phyloP scores from a whole-genome alignment of 2,329 filamentous ascomycete species.

The Trichophaea hybrida region DNA sequence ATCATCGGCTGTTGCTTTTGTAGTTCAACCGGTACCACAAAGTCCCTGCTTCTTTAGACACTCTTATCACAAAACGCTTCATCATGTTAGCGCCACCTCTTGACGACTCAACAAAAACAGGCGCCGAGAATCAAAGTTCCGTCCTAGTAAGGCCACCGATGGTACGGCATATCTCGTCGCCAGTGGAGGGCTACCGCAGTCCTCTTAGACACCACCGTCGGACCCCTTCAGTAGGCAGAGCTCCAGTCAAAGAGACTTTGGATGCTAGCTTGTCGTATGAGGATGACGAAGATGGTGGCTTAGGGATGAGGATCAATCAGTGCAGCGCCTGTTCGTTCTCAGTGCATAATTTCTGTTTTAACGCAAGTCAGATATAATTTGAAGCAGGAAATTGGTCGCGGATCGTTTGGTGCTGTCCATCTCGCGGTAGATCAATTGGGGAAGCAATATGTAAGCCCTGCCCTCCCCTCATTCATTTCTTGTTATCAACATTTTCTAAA shows the following conservation, averaged over 20 bases:
- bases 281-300: conserved; percentile 22
- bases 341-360: background rate
- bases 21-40: too few species aligned
- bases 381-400: conserved; percentile 87
- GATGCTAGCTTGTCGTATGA: conserved; percentile 26
- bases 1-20: too few species aligned
- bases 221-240: conserved; percentile 24
- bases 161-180: conserved; percentile 11
- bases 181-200: background rate
- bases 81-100: background rate
- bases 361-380: conserved; percentile 53
- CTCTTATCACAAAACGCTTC: background rate
- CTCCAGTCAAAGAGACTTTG: conserved; percentile 25
- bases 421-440: conserved; percentile 80
- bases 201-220: conserved; percentile 24
- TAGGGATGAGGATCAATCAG: conserved; percentile 25
- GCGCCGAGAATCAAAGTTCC: background rate
- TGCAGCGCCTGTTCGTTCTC: conserved; percentile 8
- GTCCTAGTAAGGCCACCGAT: background rate
- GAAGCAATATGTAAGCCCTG: conserved; percentile 61
- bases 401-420: conserved; percentile 89
- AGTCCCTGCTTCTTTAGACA: too few species aligned
- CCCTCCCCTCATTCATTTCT: conserved; percentile 28
- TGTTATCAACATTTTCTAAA: background rate
- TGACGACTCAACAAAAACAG: background rate